phyloP scores from a whole-genome alignment of 257 asterid genomes.

The Jacaranda copaia region DNA sequence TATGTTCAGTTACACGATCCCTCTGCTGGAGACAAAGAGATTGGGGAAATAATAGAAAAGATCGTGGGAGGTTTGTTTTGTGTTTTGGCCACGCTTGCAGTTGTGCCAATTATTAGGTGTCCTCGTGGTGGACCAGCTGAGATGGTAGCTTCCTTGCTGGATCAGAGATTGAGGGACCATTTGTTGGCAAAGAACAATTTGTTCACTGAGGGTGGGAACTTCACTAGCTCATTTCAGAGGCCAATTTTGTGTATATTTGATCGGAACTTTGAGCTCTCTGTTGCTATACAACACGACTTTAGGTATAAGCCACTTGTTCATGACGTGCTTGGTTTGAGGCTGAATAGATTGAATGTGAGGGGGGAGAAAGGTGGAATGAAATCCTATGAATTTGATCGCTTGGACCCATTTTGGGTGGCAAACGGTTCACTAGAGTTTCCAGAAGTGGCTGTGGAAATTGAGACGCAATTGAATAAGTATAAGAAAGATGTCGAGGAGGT shows the following conservation, averaged over 20 bases:
- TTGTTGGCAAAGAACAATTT: slow-evolving; percentile 85
- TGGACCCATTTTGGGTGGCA: slow-evolving; percentile 89
- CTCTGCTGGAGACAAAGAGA: slow-evolving; percentile 91
- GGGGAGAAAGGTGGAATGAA: slow-evolving; percentile 91
- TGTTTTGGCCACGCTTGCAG: slow-evolving; percentile 95
- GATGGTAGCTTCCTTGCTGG: slow-evolving; percentile 91
- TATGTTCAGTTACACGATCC: slow-evolving; percentile 96
- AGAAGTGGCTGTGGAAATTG: slow-evolving; percentile 90
- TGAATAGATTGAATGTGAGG: slow-evolving; percentile 87
- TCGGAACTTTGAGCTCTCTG: slow-evolving; percentile 90
- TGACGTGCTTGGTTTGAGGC: slow-evolving; percentile 91
- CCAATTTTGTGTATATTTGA: slow-evolving; percentile 91
- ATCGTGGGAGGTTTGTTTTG: slow-evolving; percentile 89
- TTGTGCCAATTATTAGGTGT: slow-evolving; percentile 92
- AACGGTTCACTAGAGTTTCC: slow-evolving; percentile 90
- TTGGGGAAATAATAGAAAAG: slow-evolving; percentile 80
- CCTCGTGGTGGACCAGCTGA: slow-evolving; percentile 99
- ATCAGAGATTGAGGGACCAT: slow-evolving; percentile 92
- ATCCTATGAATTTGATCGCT: slow-evolving; percentile 76
- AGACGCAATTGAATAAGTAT: slow-evolving; percentile 79
- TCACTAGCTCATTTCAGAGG: slow-evolving; percentile 88
- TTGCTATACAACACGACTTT: slow-evolving; percentile 90
- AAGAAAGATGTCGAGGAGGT: slow-evolving; percentile 94
- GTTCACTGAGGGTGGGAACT: slow-evolving; percentile 80
- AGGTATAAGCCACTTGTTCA: slow-evolving; percentile 97